Percentiles rank a stretch among this genome's conserved stretches.
Evolutionary conservation across 1,139 yeast genomes (phyloP).

Genomic region (Yamadazyma aaseri): DNA sequence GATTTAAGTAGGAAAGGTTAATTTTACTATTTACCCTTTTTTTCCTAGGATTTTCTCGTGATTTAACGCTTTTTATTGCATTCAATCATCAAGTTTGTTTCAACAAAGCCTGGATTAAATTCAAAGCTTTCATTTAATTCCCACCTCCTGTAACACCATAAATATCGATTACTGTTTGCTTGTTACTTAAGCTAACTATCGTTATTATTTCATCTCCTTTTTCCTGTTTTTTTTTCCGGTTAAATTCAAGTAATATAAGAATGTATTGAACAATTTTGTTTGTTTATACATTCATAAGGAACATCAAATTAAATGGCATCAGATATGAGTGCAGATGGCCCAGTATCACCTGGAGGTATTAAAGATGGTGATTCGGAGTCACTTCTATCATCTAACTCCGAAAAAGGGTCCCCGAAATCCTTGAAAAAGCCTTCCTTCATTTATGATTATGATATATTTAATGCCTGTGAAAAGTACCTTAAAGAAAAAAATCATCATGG

Average conservation of each 20-base stretch:
- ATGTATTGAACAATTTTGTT: slow-evolving; percentile 1
- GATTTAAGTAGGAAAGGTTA: neutral
- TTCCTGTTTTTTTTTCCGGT: neutral
- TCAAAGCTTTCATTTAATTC: too few relatives aligned
- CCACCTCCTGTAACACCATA: too few relatives aligned
- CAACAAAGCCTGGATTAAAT: too few relatives aligned
- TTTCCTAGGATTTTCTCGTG: neutral
- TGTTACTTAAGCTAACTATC: neutral
- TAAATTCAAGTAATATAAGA: neutral
- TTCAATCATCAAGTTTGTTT: too few relatives aligned
- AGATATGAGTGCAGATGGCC: neutral
- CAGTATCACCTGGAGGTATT: neutral
- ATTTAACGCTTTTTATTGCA: too few relatives aligned
- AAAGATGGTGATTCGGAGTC: slow-evolving; percentile 1
- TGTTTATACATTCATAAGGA: neutral
- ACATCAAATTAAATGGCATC: neutral
- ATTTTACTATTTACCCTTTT: neutral
- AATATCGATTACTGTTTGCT: too few relatives aligned
- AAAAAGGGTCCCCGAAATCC: slow-evolving; percentile 5
- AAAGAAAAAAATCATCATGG: slow-evolving; percentile 59
- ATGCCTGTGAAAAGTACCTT: slow-evolving; percentile 41
- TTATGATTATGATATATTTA: slow-evolving; percentile 41
- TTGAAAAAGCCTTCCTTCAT: slow-evolving; percentile 31
- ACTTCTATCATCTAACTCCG: neutral
- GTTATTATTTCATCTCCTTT: neutral